Percentiles rank a stretch among this genome's conserved stretches.
Conservation (phyloP, 1,284 basidiomycete species). For the Boletus sp. region DNA sequence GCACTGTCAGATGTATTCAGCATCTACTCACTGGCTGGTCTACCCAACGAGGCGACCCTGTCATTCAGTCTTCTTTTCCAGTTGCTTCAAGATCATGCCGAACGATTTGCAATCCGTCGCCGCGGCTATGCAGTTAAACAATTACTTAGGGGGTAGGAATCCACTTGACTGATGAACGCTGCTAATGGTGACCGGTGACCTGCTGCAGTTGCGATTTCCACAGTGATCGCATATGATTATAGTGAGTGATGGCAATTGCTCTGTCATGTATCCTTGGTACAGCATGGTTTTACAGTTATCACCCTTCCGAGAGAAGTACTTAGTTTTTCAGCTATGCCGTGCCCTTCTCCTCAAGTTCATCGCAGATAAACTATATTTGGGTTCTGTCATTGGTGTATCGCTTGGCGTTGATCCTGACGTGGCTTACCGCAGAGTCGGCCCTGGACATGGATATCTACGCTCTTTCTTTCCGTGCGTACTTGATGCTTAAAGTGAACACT, state of each 20-base stretch:
- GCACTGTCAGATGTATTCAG: no score
- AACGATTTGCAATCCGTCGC: not conserved
- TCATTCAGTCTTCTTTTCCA: not conserved
- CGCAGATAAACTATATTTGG: conserved; percentile 10
- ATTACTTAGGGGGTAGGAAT: not conserved
- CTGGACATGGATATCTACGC: conserved; percentile 6
- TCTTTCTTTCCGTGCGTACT: conserved; percentile 5
- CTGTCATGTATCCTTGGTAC: not conserved
- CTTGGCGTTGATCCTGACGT: not conserved
- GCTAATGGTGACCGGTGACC: not conserved
- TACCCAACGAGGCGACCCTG: no score
- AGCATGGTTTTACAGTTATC: not conserved
- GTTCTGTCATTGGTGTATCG: not conserved
- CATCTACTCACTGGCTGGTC: no score
- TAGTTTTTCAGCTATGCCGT: not conserved
- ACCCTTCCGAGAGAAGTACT: conserved; percentile 5
- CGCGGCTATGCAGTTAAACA: not conserved
- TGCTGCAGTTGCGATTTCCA: not conserved
- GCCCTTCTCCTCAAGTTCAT: not conserved
- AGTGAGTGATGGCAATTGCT: not conserved
- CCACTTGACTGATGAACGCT: no score
- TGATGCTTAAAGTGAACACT: not conserved
- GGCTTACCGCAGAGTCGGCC: not conserved
- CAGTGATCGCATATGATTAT: not conserved
- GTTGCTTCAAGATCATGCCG: conserved; percentile 1